phyloP scores from a whole-genome alignment of 2,329 filamentous ascomycete species.

The Didymella exigua region DNA sequence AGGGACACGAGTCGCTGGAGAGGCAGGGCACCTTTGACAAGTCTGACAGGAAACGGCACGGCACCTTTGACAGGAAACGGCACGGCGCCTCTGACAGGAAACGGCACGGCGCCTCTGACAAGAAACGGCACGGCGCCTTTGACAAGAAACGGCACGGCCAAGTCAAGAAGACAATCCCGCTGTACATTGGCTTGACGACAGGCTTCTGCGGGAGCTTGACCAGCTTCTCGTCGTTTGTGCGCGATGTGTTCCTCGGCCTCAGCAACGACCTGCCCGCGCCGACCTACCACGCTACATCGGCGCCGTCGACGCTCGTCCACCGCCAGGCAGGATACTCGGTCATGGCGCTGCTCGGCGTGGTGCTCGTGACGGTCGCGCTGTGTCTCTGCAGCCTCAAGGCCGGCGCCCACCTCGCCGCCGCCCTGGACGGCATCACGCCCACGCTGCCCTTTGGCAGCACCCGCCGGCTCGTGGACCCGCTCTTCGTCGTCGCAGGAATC shows the following conservation, averaged over 20 bases:
- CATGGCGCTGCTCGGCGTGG: conserved; percentile 76
- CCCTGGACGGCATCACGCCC: conserved; percentile 63
- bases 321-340: conserved; percentile 80
- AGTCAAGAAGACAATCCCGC: conserved; percentile 81
- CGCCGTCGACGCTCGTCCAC: conserved; percentile 41
- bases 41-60: conserved; percentile 45
- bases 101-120: conserved; percentile 40
- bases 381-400: conserved; percentile 71
- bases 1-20: conserved; percentile 47
- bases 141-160: conserved; percentile 48
- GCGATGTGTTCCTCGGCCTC: conserved; percentile 78
- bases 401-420: conserved; percentile 76
- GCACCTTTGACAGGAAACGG: conserved; percentile 29
- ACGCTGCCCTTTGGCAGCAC: conserved; percentile 63
- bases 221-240: conserved; percentile 84
- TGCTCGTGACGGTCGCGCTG: conserved; percentile 73
- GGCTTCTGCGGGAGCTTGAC: conserved; percentile 91
- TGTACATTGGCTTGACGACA: conserved; percentile 85
- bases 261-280: conserved; percentile 72
- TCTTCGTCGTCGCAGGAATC: conserved; percentile 68
- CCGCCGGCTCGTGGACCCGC: conserved; percentile 67
- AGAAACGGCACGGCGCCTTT: conserved; percentile 50
- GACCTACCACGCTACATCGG: conserved; percentile 45
- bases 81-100: conserved; percentile 38
- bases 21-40: conserved; percentile 51